These are phyloP conservation scores for Stylosanthes scabra DNA, from an alignment of 331 rosid genomes.

Conservation along the genomic window DNA sequence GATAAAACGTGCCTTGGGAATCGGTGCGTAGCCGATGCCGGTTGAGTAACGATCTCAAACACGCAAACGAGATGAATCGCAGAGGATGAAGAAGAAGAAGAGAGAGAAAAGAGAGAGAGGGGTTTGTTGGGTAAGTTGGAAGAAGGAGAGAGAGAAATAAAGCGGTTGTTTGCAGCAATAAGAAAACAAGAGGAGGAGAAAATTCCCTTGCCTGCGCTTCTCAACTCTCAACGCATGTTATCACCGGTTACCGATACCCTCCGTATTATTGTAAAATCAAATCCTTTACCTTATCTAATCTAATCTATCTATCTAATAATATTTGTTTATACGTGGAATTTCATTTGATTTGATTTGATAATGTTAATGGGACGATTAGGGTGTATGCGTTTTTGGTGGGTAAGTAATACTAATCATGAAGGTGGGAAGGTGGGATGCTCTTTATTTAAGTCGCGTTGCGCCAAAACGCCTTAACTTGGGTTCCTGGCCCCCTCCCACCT, in stretches of 20 bases:
- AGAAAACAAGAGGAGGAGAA: conserved; percentile 56
- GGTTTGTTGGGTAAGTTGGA: conserved; percentile 13
- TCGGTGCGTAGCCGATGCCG: conserved; percentile 37
- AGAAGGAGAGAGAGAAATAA: conserved; percentile 48
- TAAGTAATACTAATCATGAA: no score
- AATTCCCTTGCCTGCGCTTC: conserved; percentile 39
- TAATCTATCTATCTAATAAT: no score
- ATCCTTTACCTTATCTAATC: background rate
- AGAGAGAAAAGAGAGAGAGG: background rate
- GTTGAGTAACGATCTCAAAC: conserved; percentile 42
- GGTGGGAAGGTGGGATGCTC: no score
- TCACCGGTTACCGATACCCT: conserved; percentile 56
- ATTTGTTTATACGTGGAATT: no score
- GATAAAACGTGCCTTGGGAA: conserved; percentile 45
- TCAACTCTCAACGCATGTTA: conserved; percentile 12
- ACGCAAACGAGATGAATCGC: conserved; percentile 32
- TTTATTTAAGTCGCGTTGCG: background rate
- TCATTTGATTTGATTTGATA: no score
- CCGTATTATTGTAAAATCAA: conserved; percentile 14
- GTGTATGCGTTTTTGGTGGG: background rate
- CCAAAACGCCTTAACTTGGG: background rate
- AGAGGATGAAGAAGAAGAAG: background rate
- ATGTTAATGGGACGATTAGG: no score
- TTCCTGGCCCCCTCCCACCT: background rate
- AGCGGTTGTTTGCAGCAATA: conserved; percentile 53